Evolutionary conservation across 2,329 filamentous ascomycete species (phyloP).

Genomic region (Aspergillus hortae): DNA sequence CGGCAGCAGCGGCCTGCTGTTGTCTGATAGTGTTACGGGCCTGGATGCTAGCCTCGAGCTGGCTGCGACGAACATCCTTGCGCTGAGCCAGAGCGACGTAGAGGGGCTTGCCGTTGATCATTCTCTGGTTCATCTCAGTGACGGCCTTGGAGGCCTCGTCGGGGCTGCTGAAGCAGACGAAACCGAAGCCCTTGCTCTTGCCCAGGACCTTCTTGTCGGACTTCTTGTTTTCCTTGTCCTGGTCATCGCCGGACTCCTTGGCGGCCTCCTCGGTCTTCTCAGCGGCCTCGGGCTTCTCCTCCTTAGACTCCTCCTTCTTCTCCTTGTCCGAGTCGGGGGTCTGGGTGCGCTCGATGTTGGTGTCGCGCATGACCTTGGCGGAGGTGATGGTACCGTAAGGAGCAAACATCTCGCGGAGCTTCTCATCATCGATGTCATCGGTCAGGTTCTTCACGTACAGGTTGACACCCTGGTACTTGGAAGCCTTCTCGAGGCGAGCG

Average conservation of each 20-base stretch:
- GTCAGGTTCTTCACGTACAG: constrained; percentile 99
- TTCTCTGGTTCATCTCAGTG: constrained; percentile 99
- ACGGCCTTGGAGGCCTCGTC: constrained; percentile 99
- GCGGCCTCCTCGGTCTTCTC: constrained; percentile 46
- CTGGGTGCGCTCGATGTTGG: constrained; percentile 41
- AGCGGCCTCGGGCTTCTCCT: constrained; percentile 39
- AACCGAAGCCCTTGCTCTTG: constrained; percentile 99
- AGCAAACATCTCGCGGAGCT: constrained; percentile 89
- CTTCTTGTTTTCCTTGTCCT: constrained; percentile 46
- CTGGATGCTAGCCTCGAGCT: constrained; percentile 98
- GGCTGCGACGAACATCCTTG: constrained; percentile 99
- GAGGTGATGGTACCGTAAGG: constrained; percentile 94
- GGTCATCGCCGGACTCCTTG: constrained; percentile 44
- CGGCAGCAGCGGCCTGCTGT: constrained; percentile 91
- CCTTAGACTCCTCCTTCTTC: constrained; percentile 37
- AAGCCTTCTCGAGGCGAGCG: constrained; percentile 94
- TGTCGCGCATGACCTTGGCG: constrained; percentile 98
- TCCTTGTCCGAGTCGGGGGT: constrained; percentile 49
- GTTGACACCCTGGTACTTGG: constrained; percentile 99
- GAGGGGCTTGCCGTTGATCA: constrained; percentile 93
- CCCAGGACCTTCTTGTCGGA: constrained; percentile 65
- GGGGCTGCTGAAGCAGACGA: constrained; percentile 99
- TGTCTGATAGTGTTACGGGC: constrained; percentile 97
- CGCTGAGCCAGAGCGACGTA: constrained; percentile 98
- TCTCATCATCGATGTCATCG: constrained; percentile 96